Percentiles rank a stretch among this genome's conserved stretches.
Conservation (phyloP, 495 filamentous ascomycete genomes). For the Amphirosellinia nigrospora region DNA sequence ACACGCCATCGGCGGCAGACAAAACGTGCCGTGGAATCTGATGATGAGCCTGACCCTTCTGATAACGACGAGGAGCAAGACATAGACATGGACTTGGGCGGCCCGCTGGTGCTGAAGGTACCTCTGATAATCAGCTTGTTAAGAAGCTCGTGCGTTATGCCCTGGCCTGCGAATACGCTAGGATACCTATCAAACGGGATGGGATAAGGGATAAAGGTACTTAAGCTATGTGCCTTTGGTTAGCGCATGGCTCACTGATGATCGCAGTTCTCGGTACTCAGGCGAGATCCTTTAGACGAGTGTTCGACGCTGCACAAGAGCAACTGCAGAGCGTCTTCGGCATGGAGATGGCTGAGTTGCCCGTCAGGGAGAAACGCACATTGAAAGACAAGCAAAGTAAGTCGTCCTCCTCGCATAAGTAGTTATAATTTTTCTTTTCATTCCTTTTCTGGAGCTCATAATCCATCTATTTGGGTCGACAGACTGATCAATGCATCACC, state of each 20-base stretch:
- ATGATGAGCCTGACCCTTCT: slow-evolving; percentile 41
- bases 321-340: slow-evolving; percentile 73
- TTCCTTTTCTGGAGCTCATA: too few relatives aligned
- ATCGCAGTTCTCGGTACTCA: slow-evolving; percentile 57
- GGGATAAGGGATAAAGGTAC: slow-evolving; percentile 79
- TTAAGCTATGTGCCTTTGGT: background rate
- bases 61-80: slow-evolving; percentile 43
- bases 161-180: slow-evolving; percentile 84
- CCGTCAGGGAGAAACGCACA: slow-evolving; percentile 76
- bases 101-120: slow-evolving; percentile 41
- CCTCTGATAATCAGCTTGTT: slow-evolving; percentile 67
- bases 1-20: slow-evolving; percentile 31
- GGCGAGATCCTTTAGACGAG: slow-evolving; percentile 67
- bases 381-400: slow-evolving; percentile 73
- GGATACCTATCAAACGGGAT: slow-evolving; percentile 73
- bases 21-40: slow-evolving; percentile 37
- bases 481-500: slow-evolving; percentile 19
- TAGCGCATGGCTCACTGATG: slow-evolving; percentile 17
- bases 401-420: slow-evolving; percentile 21
- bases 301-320: slow-evolving; percentile 72
- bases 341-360: slow-evolving; percentile 86
- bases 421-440: background rate
- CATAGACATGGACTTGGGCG: slow-evolving; percentile 43
- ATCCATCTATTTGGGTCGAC: too few relatives aligned
- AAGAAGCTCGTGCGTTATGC: slow-evolving; percentile 94